Evolutionary conservation across 192 early-diverging fungal genomes (phyloP).

Genomic region (Chytriomyces sp.): DNA sequence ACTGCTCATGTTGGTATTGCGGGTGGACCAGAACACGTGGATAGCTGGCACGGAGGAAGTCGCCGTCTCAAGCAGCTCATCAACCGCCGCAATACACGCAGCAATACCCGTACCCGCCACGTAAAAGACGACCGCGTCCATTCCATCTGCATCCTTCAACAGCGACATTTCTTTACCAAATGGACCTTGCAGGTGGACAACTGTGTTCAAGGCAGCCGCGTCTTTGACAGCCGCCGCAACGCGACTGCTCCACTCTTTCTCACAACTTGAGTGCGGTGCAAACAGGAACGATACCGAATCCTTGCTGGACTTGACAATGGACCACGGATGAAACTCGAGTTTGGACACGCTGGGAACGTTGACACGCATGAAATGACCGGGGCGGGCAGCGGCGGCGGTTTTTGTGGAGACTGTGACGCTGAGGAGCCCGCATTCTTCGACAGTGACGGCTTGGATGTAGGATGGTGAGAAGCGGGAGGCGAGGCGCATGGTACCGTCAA

Average conservation of each 20-base stretch:
- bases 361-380: conserved; percentile 35
- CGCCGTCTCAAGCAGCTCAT: not conserved
- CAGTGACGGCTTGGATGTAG: not conserved
- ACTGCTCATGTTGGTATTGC: not conserved
- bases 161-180: conserved; percentile 25
- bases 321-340: conserved; percentile 35
- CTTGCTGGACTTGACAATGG: not conserved
- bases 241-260: conserved; percentile 24
- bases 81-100: conserved; percentile 14
- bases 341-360: conserved; percentile 11
- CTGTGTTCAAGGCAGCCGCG: not conserved
- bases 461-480: not conserved
- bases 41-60: not conserved
- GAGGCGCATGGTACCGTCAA: conserved; percentile 14
- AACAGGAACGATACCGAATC: conserved; percentile 24
- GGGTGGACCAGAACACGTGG: conserved; percentile 6
- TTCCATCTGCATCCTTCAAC: not conserved
- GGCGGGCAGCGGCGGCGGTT: not conserved
- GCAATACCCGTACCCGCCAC: conserved; percentile 40
- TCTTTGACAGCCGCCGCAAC: not conserved
- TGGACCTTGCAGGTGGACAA: conserved; percentile 36
- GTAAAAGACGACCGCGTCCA: conserved; percentile 37
- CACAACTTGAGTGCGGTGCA: not conserved
- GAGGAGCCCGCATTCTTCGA: conserved; percentile 11
- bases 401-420: conserved; percentile 9